phyloP scores from a whole-genome alignment of 1,284 basidiomycete species.

The Cutaneotrichosporon cyanovorans region DNA sequence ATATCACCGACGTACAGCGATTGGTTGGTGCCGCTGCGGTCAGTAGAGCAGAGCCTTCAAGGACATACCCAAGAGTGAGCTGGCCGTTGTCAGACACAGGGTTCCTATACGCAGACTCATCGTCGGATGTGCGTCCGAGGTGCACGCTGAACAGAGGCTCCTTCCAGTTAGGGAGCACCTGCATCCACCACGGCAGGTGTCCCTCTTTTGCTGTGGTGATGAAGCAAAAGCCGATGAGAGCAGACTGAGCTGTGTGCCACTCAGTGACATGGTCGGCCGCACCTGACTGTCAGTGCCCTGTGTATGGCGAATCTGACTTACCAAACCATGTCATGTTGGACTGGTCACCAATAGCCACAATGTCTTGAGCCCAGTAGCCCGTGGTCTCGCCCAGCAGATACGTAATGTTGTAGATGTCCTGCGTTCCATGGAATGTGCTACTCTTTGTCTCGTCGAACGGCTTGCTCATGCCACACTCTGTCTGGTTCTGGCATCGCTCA shows the following conservation, averaged over 20 bases:
- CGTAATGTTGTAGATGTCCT: slow-evolving; percentile 13
- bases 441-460: slow-evolving; percentile 13
- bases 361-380: slow-evolving; percentile 3
- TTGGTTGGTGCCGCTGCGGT: slow-evolving; percentile 2
- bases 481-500: slow-evolving; percentile 11
- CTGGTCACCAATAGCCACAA: not conserved
- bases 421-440: slow-evolving; percentile 28
- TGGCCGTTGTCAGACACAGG: not conserved
- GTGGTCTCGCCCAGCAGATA: slow-evolving; percentile 1
- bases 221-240: not conserved
- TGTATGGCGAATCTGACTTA: not conserved
- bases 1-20: slow-evolving; percentile 3
- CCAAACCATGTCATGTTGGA: not conserved
- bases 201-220: not conserved
- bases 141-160: slow-evolving; percentile 67
- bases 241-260: not conserved
- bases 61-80: slow-evolving; percentile 1
- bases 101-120: not conserved
- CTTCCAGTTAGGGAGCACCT: slow-evolving; percentile 48
- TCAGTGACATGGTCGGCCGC: not conserved
- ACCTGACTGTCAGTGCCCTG: no score
- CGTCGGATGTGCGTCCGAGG: slow-evolving; percentile 52
- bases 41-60: not conserved
- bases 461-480: slow-evolving; percentile 18
- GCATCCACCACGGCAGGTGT: slow-evolving; percentile 2